These are phyloP conservation scores for Salix viminalis DNA, from an alignment of 345 rosid genomes.

Conservation along the genomic window DNA sequence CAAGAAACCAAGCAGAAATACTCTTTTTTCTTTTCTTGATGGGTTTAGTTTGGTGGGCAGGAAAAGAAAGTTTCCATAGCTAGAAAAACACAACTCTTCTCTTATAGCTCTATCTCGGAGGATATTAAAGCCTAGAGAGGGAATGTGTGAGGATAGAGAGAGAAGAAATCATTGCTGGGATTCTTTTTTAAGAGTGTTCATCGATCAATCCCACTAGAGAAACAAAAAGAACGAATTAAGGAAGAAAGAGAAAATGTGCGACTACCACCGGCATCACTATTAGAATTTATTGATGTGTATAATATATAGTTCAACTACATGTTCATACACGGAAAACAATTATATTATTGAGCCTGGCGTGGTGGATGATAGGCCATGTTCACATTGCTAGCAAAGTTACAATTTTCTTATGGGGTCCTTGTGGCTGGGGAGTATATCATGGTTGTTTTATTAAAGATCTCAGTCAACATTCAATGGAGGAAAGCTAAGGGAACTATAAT, in stretches of 20 bases:
- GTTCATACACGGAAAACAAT: slow-evolving; percentile 7
- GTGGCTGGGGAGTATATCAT: neutral
- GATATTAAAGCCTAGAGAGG: slow-evolving; percentile 7
- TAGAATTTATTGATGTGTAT: neutral
- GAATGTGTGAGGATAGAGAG: neutral
- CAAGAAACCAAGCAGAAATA: neutral
- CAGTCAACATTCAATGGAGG: slow-evolving; percentile 6
- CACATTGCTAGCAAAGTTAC: neutral
- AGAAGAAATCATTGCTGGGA: slow-evolving; percentile 38
- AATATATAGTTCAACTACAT: slow-evolving; percentile 7
- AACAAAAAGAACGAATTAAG: neutral
- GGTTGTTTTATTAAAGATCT: neutral
- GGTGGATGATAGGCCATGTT: neutral
- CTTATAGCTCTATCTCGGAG: slow-evolving; percentile 1
- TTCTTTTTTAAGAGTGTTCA: slow-evolving; percentile 21
- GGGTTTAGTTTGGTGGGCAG: neutral
- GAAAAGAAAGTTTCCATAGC: neutral
- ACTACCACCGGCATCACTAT: neutral
- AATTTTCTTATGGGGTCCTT: neutral
- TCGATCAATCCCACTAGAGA: slow-evolving; percentile 3
- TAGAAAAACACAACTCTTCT: neutral
- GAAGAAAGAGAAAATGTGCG: slow-evolving; percentile 8
- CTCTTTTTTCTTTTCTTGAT: neutral
- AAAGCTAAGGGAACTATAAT: neutral
- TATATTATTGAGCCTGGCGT: neutral